Conservation (phyloP, 1,139 yeast genomes). For the Protomyces pachydermus region DNA sequence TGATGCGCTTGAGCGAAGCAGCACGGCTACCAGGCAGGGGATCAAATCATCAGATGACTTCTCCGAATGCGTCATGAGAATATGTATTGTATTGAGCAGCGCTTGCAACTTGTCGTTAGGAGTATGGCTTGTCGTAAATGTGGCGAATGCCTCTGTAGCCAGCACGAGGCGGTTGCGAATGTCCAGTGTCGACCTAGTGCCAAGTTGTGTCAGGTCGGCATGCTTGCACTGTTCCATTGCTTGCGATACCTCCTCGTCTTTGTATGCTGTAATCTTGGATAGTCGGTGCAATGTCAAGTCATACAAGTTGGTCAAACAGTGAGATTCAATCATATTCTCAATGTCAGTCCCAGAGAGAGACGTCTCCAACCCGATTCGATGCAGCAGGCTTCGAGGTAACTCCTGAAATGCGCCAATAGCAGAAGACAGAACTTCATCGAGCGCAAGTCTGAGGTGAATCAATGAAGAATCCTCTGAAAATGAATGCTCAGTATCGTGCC, state of each 20-base stretch:
- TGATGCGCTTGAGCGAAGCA: conserved; percentile 9
- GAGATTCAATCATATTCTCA: conserved; percentile 14
- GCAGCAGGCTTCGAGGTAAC: conserved; percentile 16
- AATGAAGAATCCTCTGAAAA: conserved; percentile 1
- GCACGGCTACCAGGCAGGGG: conserved; percentile 22
- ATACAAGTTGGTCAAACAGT: conserved; percentile 9
- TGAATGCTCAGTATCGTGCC: conserved; percentile 13
- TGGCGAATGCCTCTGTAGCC: conserved; percentile 10
- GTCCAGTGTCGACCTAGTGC: conserved; percentile 5
- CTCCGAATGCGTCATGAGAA: conserved; percentile 12
- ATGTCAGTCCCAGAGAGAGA: conserved; percentile 13
- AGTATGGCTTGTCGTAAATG: conserved; percentile 4
- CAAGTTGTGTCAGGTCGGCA: conserved; percentile 25
- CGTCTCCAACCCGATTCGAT: neutral
- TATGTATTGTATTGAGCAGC: conserved; percentile 15
- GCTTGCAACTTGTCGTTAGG: conserved; percentile 20
- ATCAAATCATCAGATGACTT: conserved; percentile 26
- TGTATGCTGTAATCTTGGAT: neutral
- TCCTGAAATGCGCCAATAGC: conserved; percentile 18
- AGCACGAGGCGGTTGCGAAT: conserved; percentile 9
- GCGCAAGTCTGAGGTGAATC: conserved; percentile 1
- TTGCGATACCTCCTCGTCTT: conserved; percentile 17
- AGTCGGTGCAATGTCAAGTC: conserved; percentile 18
- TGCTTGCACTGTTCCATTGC: conserved; percentile 8
- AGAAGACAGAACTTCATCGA: conserved; percentile 6